Base-by-base conservation (phyloP, 768 basidiomycete species). In the Pisolithus albus region DNA sequence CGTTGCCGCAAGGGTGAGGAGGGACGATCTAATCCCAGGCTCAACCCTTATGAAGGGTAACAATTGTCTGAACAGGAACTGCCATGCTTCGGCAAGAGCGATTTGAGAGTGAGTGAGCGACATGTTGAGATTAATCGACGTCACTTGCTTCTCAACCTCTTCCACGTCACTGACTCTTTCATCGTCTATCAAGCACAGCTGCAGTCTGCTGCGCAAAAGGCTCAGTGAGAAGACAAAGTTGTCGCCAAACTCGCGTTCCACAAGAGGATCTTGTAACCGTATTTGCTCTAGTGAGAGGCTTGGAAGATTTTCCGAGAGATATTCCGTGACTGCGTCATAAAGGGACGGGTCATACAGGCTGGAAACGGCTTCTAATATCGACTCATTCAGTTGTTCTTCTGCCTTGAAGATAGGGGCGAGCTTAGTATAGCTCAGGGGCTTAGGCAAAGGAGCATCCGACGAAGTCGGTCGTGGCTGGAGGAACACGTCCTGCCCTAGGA, bases 81-180 rank as follows among this genome's bases (percentile, higher is more conserved):
- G 82, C 90, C 90, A 95, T 4, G 91, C 79, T 51, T 88, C 81
- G 0, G 86, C 79, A 42, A 92, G 73, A 2, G 81, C 71, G 2
- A 79, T 80, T 64, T 94, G 88, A 0, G 88, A 77, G 59, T 95
- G 86, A 19, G 88, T 74, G 37, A 96, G 71, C 1, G 92, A 93
- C 45, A 93, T 77, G 62, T 94, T 93, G 57, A 92, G 76, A 65
- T 96, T 96, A 64, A 94, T 81, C 1, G 84, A 81, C 45, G 80
- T 72, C 3, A 92, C 69, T 32, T 77, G 75, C 46, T 76, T 80
- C 56, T 87, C 79, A 13, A 81, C 70, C 5, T 69, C 69, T 10
- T 81, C 76, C 1, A 72, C 67, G 10, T 67, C 70, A 5, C 75
- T 72, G 0, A 70, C 64, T 57, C 75, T 74, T 34, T 78, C 72